Base-by-base conservation (phyloP, 805 yeast species). In the Yarrowia sp. region DNA sequence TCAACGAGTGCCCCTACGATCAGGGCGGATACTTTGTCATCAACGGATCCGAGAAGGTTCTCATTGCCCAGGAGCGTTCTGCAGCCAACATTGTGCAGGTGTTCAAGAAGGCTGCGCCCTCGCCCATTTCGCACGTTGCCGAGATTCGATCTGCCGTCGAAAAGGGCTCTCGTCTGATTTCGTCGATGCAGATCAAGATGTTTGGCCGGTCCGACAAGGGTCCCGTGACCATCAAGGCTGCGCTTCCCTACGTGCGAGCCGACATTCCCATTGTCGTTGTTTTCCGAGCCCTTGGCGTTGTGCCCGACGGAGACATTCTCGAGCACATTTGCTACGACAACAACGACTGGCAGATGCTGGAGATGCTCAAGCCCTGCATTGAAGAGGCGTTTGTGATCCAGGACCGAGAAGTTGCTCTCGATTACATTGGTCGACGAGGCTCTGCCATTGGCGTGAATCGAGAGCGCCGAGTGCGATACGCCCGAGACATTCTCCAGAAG, bases 1-100 rank as follows among this genome's bases (percentile, higher is more conserved):
- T 94, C 72, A 92, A 94, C 76, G 99, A 94, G 77, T 94, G 99
- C 78, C 99, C 99, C 31, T 94, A 90, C 76, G 99, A 94, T 81
- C 96, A 94, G 96, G 99, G 99, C 75, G 99, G 99, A 65, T 94
- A 94, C 76, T 94, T 94, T 73, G 92, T 94, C 68, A 94, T 94
- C 72, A 94, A 94, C 78, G 99, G 99, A 70, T 90, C 97, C 19
- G 99, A 94, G 74, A 94, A 94, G 75, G 99, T 94, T 62, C 80
- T 94, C 71, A 94, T 94, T 78, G 99, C 99, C 31, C 99, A 94
- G 77, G 99, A 94, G 77, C 85, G 99, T 74, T 86, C 94, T 64
- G 98, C 99, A 13, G 99, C 99, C 53, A 94, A 94, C 73, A 94
- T 94, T 67, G 99, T 94, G 36, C 99, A 94, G 78, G 99, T 94